A percentile compares a stretch with the other conserved stretches of the same genome.
Evolutionary conservation across 2,329 filamentous ascomycete genomes (phyloP).

Genomic region (Botrytis byssoidea): DNA sequence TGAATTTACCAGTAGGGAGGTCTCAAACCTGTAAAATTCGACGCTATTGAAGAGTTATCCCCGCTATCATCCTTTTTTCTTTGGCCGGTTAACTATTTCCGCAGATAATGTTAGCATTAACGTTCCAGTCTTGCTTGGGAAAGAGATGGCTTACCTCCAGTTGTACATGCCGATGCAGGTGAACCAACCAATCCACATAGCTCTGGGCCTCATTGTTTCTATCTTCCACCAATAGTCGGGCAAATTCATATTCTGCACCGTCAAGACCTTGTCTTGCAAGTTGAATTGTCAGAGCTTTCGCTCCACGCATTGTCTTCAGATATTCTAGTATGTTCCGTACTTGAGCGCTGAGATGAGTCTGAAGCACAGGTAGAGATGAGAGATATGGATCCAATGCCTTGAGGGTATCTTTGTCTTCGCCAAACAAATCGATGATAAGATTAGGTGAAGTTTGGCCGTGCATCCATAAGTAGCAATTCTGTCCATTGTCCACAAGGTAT

Average conservation of each 20-base stretch:
- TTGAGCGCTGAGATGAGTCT: slow-evolving; percentile 92
- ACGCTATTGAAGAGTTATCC: slow-evolving; percentile 47
- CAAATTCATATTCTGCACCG: slow-evolving; percentile 95
- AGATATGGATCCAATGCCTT: slow-evolving; percentile 79
- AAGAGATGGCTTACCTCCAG: slow-evolving; percentile 63
- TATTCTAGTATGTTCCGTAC: slow-evolving; percentile 92
- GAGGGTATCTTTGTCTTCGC: slow-evolving; percentile 67
- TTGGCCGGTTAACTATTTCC: slow-evolving; percentile 62
- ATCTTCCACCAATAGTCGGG: slow-evolving; percentile 85
- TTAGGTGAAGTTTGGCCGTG: slow-evolving; percentile 92
- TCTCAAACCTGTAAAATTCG: slow-evolving; percentile 58
- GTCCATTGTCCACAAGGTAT: slow-evolving; percentile 94
- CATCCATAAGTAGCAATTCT: slow-evolving; percentile 87
- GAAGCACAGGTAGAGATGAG: slow-evolving; percentile 75
- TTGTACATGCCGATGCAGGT: slow-evolving; percentile 89
- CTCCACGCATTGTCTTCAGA: slow-evolving; percentile 73
- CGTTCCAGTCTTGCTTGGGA: neutral
- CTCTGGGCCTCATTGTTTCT: slow-evolving; percentile 96
- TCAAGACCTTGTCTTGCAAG: slow-evolving; percentile 90
- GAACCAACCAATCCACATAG: slow-evolving; percentile 98
- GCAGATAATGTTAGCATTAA: slow-evolving; percentile 17
- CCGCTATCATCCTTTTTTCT: slow-evolving; percentile 65
- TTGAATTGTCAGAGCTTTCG: slow-evolving; percentile 85
- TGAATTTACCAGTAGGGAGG: slow-evolving; percentile 56
- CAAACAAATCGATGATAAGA: slow-evolving; percentile 86